A percentile compares a stretch with the other conserved stretches of the same genome.
Conservation (phyloP, 2,329 filamentous ascomycete species). For the Pyricularia sp. region DNA sequence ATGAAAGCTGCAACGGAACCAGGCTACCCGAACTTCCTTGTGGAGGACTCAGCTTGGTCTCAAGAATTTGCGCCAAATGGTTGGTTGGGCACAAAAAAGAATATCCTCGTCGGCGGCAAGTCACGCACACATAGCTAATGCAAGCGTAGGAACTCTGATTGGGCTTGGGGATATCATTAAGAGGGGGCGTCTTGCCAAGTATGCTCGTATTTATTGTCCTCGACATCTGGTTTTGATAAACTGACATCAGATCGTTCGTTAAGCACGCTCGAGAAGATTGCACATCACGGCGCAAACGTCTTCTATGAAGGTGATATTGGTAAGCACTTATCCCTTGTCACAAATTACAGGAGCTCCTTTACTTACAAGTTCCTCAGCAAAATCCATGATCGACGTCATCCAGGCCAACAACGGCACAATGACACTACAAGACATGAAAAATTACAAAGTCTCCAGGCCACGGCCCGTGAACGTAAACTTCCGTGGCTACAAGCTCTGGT, state of each 20-base stretch:
- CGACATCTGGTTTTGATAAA: not conserved
- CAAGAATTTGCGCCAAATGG: constrained; percentile 79
- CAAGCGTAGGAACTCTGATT: constrained; percentile 39
- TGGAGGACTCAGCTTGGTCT: constrained; percentile 70
- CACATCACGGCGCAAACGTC: constrained; percentile 46
- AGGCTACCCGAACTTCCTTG: constrained; percentile 50
- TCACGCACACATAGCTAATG: not conserved
- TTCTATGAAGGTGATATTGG: constrained; percentile 28
- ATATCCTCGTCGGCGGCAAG: not conserved
- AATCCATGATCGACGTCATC: constrained; percentile 62
- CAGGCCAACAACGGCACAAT: constrained; percentile 70
- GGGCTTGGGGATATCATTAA: constrained; percentile 70
- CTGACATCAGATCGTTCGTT: not conserved
- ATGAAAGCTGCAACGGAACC: constrained; percentile 39
- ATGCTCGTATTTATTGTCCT: constrained; percentile 11
- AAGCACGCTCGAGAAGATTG: constrained; percentile 66
- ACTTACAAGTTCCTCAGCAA: constrained; percentile 34
- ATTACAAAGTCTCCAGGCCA: constrained; percentile 59
- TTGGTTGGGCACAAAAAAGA: not conserved
- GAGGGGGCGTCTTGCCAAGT: constrained; percentile 64
- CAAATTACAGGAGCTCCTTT: not conserved
- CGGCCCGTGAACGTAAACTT: constrained; percentile 54
- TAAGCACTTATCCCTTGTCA: constrained; percentile 8
- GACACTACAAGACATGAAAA: constrained; percentile 66
- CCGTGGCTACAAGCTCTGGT: constrained; percentile 60